These are phyloP conservation scores for Bombardia bombarda DNA, from an alignment of 495 filamentous ascomycete genomes.

Conservation along the genomic window DNA sequence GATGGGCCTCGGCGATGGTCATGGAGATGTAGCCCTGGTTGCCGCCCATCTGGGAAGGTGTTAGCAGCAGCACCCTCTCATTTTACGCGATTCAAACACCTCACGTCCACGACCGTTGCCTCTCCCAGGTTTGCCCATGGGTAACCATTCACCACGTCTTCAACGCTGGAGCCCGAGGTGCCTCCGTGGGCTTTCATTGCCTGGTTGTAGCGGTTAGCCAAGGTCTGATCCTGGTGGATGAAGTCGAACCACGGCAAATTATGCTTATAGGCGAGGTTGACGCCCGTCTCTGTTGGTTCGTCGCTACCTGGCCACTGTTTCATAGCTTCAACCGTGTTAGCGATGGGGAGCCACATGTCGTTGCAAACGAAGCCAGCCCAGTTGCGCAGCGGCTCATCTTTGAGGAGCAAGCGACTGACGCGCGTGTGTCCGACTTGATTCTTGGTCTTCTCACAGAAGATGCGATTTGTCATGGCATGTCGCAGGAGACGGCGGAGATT, in stretches of 20 bases:
- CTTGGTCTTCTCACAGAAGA: conserved; percentile 39
- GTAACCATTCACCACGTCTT: conserved; percentile 15
- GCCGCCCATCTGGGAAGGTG: conserved; percentile 12
- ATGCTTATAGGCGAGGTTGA: conserved; percentile 27
- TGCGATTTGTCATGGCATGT: conserved; percentile 40
- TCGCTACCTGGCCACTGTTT: conserved; percentile 21
- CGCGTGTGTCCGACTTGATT: conserved; percentile 28
- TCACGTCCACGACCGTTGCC: conserved; percentile 15
- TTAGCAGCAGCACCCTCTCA: background rate
- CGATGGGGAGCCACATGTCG: conserved; percentile 26
- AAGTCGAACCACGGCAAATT: conserved; percentile 28
- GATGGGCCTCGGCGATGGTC: conserved; percentile 15
- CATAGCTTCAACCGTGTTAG: conserved; percentile 21
- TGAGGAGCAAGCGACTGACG: conserved; percentile 25
- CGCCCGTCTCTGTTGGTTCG: conserved; percentile 31
- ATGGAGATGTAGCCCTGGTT: conserved; percentile 20
- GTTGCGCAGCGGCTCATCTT: conserved; percentile 22
- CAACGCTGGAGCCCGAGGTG: conserved; percentile 11
- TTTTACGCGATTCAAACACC: background rate
- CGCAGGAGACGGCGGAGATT: conserved; percentile 32
- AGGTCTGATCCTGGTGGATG: conserved; percentile 11
- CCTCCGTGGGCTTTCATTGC: conserved; percentile 19
- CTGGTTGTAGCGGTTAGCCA: conserved; percentile 15
- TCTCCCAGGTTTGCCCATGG: conserved; percentile 15
- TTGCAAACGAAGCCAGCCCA: conserved; percentile 33